Evolutionary conservation across 1,284 basidiomycete genomes (phyloP).

Genomic region (Sanguinoderma infundibulare): DNA sequence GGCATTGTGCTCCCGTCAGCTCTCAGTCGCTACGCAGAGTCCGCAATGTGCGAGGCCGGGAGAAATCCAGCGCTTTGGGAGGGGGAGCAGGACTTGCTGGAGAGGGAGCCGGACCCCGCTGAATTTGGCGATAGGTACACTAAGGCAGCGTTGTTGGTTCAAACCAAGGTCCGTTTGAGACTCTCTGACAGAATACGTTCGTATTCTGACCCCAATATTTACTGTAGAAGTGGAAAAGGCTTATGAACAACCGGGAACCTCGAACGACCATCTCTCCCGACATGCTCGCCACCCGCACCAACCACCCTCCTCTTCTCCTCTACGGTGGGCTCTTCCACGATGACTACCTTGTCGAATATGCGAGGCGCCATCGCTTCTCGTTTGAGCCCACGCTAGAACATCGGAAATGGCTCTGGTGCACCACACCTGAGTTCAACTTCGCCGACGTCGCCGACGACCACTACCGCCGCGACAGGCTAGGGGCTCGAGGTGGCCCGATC

Average conservation of each 20-base stretch:
- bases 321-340: conserved; percentile 1
- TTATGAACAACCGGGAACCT: background rate
- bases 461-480: background rate
- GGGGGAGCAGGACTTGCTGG: background rate
- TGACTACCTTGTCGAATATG: conserved; percentile 1
- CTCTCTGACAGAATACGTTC: background rate
- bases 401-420: background rate
- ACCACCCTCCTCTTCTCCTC: background rate
- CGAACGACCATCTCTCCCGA: background rate
- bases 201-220: background rate
- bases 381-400: background rate
- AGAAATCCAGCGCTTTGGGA: background rate
- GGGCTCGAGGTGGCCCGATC: background rate
- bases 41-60: too few relatives aligned
- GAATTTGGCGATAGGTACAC: background rate
- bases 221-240: conserved; percentile 5
- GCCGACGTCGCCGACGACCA: background rate
- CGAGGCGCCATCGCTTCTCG: background rate
- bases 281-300: background rate
- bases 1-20: too few relatives aligned
- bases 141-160: background rate
- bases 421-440: conserved; percentile 4
- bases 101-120: background rate
- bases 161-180: background rate
- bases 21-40: too few relatives aligned